These are phyloP conservation scores for Tardiomyces blankii DNA, from an alignment of 1,139 yeast genomes.

Conservation along the genomic window DNA sequence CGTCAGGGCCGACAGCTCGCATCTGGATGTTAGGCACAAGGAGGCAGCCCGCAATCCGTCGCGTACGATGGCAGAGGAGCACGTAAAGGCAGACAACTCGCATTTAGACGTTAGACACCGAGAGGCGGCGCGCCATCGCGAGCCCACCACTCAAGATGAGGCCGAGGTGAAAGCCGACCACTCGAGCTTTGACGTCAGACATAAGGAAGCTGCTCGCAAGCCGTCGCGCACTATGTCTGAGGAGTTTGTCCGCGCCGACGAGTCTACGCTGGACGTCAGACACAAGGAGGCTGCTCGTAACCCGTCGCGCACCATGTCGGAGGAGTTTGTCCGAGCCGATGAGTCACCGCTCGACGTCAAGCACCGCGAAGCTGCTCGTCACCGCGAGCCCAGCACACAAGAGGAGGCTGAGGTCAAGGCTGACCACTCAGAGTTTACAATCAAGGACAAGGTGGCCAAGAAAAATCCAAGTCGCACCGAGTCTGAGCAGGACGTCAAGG, in stretches of 20 bases:
- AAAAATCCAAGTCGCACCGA: conserved; percentile 7
- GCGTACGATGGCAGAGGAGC: not conserved
- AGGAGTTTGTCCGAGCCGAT: conserved; percentile 12
- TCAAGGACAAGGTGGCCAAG: conserved; percentile 1
- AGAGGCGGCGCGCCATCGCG: not conserved
- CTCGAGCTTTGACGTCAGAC: not conserved
- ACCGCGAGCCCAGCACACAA: conserved; percentile 1
- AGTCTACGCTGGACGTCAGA: not conserved
- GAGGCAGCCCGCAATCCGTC: not conserved
- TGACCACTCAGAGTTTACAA: not conserved
- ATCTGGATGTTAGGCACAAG: not conserved
- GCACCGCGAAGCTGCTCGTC: not conserved
- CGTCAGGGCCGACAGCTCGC: not conserved
- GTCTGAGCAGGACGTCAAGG: conserved; percentile 11
- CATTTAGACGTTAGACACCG: not conserved
- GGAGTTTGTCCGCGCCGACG: not conserved
- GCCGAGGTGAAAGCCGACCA: not conserved
- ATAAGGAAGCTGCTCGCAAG: not conserved
- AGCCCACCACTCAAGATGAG: not conserved
- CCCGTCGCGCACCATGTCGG: conserved; percentile 7
- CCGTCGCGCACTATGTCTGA: not conserved
- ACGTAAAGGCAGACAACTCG: not conserved
- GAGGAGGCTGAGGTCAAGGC: not conserved
- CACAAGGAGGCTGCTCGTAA: not conserved
- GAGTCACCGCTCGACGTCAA: conserved; percentile 1